Percentiles rank a stretch among this genome's conserved stretches.
Conservation (phyloP, 306 rosid species). For the Cucumis sativus region Cucumber_9930_V3 NC_026657.2:27895501-27896000, state of each 20-base stretch:
- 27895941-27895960: background rate
- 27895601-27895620: no score
- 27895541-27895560: background rate
- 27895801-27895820: background rate
- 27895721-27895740: background rate
- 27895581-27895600: background rate
- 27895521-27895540: background rate
- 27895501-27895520: background rate
- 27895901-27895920: background rate
- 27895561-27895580: background rate
- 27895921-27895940: background rate
- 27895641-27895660: background rate
- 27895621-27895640: background rate
- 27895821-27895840: background rate
- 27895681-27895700: background rate
- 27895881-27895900: background rate
- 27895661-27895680: background rate
- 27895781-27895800: background rate
- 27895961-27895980: background rate
- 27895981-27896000: background rate
- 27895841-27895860: background rate
- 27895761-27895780: background rate
- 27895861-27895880: slow-evolving; percentile 2
- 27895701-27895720: background rate
- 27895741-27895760: background rate